Percentiles rank a stretch among this genome's conserved stretches.
Evolutionary conservation across 2,329 filamentous ascomycete species (phyloP).

Genomic region (Beauveria brongniartii): DNA sequence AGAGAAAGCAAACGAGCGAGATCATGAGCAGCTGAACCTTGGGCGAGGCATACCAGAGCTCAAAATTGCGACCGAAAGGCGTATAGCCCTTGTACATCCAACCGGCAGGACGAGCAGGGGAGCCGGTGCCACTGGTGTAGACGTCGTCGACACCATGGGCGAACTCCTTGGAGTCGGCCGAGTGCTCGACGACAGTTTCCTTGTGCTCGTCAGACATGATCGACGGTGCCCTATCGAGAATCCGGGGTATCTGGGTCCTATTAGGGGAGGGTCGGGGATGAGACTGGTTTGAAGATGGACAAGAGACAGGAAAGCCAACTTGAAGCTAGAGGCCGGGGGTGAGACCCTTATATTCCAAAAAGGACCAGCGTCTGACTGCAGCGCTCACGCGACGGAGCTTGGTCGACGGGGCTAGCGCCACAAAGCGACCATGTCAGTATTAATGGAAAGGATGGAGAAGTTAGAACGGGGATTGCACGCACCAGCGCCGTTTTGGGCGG

Average conservation of each 20-base stretch:
- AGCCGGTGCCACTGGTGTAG: background rate
- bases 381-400: constrained; percentile 7
- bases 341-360: constrained; percentile 11
- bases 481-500: background rate
- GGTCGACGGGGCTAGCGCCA: constrained; percentile 7
- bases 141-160: background rate
- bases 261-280: constrained; percentile 2
- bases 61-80: constrained; percentile 36
- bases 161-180: constrained; percentile 8
- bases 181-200: constrained; percentile 6
- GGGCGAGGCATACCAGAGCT: constrained; percentile 66
- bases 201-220: constrained; percentile 11
- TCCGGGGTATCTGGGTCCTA: constrained; percentile 8
- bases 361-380: background rate
- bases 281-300: background rate
- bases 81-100: constrained; percentile 63
- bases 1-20: constrained; percentile 47
- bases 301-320: background rate
- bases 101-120: constrained; percentile 33
- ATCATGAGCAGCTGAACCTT: constrained; percentile 65
- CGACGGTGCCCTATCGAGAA: constrained; percentile 2
- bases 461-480: constrained; percentile 4
- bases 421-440: constrained; percentile 5
- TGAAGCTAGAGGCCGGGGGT: constrained; percentile 3
- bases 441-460: background rate